phyloP scores from a whole-genome alignment of 345 rosid species.

The Eucalyptus melliodora region DNA sequence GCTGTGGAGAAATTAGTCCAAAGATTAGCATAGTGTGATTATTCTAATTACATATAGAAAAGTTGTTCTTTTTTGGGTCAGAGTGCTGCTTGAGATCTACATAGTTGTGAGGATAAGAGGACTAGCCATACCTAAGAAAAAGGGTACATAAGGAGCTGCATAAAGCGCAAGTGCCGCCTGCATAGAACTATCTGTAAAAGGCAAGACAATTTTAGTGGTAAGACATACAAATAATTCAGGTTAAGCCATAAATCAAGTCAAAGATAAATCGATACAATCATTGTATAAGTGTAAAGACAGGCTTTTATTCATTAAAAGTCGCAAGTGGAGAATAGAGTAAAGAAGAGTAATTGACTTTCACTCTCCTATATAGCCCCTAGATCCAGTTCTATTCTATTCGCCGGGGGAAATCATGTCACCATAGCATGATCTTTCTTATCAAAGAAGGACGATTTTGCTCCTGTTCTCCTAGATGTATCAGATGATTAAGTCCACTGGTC shows the following conservation, averaged over 20 bases:
- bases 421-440: neutral
- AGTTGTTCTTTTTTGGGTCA: neutral
- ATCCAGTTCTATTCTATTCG: neutral
- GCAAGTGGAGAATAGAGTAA: neutral
- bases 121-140: neutral
- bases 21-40: neutral
- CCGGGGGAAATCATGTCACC: neutral
- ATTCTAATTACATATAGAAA: neutral
- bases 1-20: neutral
- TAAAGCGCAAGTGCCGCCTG: neutral
- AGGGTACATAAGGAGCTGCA: neutral
- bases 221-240: neutral
- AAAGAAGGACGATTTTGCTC: neutral
- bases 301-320: neutral
- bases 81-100: neutral
- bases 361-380: neutral
- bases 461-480: neutral
- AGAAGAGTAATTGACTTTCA: neutral
- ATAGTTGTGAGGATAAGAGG: neutral
- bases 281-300: neutral
- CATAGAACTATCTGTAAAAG: neutral
- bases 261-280: neutral
- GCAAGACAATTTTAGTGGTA: neutral
- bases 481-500: neutral
- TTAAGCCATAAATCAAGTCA: neutral